Evolutionary conservation across 1,139 yeast species (phyloP), one percentile per base, ranked within the genome.

Genomic region (Candida tropicalis): DNA sequence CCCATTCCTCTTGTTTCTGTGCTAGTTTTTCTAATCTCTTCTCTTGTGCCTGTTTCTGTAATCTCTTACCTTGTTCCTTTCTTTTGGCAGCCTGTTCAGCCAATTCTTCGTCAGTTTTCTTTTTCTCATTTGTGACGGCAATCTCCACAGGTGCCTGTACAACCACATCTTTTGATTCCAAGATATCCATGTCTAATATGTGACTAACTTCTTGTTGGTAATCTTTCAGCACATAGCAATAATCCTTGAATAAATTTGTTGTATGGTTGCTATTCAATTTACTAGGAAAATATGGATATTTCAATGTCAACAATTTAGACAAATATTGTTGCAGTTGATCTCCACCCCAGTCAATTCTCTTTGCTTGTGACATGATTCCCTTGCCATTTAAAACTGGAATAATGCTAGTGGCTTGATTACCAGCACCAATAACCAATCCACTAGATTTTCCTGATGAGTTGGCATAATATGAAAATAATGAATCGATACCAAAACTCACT

Each of bases 311-410:
- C 26, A 87, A 72, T 52, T 73, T 77, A 46, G 76, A 79, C 59
- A 93, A 63, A 53, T 75, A 91, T 39, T 76, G 80, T 26, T 77
- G 80, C 2, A 91, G 77, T 42, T 81, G 87, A 48, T 80, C 79
- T 6, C 97, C 98, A 44, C 98, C 99, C 88, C 95, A 89, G 58
- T 89, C 91, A 35, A 95, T 80, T 55, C 98, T 72, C 56, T 89
- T 91, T 2, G 93, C 73, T 47, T 84, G 85, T 38, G 77, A 68
- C 42, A 89, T 63, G 2, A 84, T 54, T 0, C 95, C 95, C 45
- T 68, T 70, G 0, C 90, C 88, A 16, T 77, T 60, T 1, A 87
- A 51, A 2, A 93, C 89, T 0, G 99, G 99, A 12, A 93, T 82
- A 0, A 93, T 67, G 55, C 84, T 84, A 0, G 97, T 87, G 49